Evolutionary conservation across 2,329 filamentous ascomycete genomes (phyloP).

Genomic region (Talaromyces rugulosus): DNA sequence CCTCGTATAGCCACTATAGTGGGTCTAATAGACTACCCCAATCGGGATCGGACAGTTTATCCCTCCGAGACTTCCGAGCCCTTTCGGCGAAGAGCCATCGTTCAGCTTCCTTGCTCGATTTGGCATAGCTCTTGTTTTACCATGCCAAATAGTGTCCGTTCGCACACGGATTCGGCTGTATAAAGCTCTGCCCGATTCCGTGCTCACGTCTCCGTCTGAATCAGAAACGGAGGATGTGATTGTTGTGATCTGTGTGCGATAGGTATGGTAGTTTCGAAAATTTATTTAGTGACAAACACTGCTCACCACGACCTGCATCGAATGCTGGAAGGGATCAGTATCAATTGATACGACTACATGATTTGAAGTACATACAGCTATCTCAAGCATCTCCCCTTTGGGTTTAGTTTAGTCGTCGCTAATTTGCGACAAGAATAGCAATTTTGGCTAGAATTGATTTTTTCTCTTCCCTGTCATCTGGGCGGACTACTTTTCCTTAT

Average conservation of each 20-base stretch:
- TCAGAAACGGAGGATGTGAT: too few species aligned
- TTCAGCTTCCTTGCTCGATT: neutral
- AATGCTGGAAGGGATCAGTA: neutral
- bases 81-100: neutral
- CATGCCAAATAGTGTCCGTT: neutral
- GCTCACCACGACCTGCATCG: too few species aligned
- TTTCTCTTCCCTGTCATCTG: neutral
- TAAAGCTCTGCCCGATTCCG: neutral
- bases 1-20: too few species aligned
- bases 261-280: too few species aligned
- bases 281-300: too few species aligned
- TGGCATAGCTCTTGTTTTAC: neutral
- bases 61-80: too few species aligned
- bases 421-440: neutral
- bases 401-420: neutral
- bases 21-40: neutral
- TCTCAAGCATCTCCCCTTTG: neutral
- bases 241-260: neutral
- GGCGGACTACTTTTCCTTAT: neutral
- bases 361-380: too few species aligned
- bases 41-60: neutral
- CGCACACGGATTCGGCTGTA: neutral
- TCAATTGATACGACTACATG: neutral
- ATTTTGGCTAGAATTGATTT: neutral
- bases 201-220: neutral